These are phyloP conservation scores for Globisporangium radiosum DNA, from an alignment of 352 stramenopile genomes.

Conservation along the genomic window DNA sequence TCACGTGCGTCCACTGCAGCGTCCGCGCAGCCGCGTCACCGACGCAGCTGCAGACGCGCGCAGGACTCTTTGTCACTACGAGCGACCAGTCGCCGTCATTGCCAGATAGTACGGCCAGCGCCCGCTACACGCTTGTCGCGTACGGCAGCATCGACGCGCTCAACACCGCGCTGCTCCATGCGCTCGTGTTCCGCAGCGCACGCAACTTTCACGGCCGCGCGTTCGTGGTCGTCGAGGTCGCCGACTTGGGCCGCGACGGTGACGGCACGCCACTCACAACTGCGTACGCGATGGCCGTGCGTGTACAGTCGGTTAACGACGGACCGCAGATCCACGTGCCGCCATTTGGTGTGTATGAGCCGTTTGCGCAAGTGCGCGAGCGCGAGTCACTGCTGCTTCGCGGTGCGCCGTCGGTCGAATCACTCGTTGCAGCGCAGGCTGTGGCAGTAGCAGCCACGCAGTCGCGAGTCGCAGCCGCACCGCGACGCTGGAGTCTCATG, in stretches of 20 bases:
- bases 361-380: constrained; percentile 36
- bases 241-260: constrained; percentile 34
- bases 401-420: constrained; percentile 20
- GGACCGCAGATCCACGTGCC: constrained; percentile 33
- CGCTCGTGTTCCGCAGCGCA: constrained; percentile 27
- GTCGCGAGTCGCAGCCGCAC: constrained; percentile 1
- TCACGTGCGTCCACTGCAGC: constrained; percentile 33
- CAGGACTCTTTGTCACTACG: constrained; percentile 10
- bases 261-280: constrained; percentile 4
- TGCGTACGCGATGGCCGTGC: constrained; percentile 29
- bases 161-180: constrained; percentile 29
- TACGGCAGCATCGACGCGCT: constrained; percentile 23
- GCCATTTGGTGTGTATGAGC: constrained; percentile 24
- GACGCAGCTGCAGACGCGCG: constrained; percentile 1
- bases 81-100: not conserved
- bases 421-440: not conserved
- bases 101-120: constrained; percentile 2
- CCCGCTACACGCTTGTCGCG: constrained; percentile 4
- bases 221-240: constrained; percentile 35
- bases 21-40: constrained; percentile 9
- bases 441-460: not conserved
- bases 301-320: constrained; percentile 29
- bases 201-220: constrained; percentile 25
- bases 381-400: constrained; percentile 27
- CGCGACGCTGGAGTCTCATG: constrained; percentile 19